Percentiles rank a stretch among this genome's conserved stretches.
phyloP scores from a whole-genome alignment of 768 basidiomycete species.

The Trametes sanguinea region DNA sequence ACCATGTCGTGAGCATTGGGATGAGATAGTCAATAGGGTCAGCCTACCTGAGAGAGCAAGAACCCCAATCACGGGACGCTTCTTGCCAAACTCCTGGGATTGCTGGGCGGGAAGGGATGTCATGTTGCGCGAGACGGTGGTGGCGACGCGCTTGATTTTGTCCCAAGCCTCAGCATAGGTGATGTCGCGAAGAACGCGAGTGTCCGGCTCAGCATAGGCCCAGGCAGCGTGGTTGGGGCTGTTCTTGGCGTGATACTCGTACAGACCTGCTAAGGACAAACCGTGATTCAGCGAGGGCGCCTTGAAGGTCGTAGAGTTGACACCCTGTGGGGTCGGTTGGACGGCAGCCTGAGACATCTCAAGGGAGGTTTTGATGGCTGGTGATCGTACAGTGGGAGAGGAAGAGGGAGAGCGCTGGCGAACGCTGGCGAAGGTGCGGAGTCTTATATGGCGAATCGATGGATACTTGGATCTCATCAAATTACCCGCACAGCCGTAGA shows the following conservation, averaged over 20 bases:
- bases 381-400: background rate
- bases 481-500: no score
- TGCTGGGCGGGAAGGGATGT: background rate
- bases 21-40: background rate
- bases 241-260: conserved; percentile 38
- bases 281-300: no score
- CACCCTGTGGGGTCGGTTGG: no score
- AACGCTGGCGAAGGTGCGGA: no score
- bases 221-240: conserved; percentile 38
- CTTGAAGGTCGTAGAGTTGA: no score
- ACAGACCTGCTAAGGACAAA: conserved; percentile 25
- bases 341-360: no score
- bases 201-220: conserved; percentile 26
- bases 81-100: background rate
- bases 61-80: conserved; percentile 29
- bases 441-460: no score
- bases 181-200: conserved; percentile 16
- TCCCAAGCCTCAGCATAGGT: conserved; percentile 30
- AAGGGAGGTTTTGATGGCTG: no score
- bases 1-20: background rate
- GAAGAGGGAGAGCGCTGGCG: background rate
- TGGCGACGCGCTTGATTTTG: conserved; percentile 30
- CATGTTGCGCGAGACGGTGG: conserved; percentile 12
- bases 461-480: no score
- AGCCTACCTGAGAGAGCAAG: conserved; percentile 14